phyloP scores from a whole-genome alignment of 768 basidiomycete species.

The Cystobasidium tubakii region DNA sequence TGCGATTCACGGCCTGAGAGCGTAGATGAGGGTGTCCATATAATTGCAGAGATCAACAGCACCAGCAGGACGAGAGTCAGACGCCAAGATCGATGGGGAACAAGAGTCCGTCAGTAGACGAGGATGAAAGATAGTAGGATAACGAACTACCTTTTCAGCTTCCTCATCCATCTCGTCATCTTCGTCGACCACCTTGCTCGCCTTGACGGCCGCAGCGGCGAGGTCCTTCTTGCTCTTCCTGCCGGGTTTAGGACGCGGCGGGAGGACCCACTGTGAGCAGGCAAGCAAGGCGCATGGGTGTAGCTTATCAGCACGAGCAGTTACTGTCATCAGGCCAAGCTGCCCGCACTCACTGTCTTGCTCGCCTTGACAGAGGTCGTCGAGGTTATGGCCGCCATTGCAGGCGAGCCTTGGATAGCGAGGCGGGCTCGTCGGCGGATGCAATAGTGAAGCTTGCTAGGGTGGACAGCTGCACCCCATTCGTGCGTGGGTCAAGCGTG shows the following conservation, averaged over 20 bases:
- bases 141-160: slow-evolving; percentile 25
- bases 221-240: slow-evolving; percentile 37
- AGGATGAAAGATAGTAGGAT: no score
- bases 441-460: not conserved
- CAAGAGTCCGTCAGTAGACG: no score
- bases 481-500: no score
- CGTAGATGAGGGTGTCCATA: not conserved
- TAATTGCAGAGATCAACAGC: not conserved
- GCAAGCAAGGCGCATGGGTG: not conserved
- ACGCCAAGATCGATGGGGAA: no score
- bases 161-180: slow-evolving; percentile 26
- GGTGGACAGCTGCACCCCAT: not conserved
- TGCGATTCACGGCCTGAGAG: slow-evolving; percentile 14
- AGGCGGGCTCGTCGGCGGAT: not conserved
- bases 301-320: not conserved
- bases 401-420: not conserved
- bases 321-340: no score
- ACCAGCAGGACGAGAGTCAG: not conserved
- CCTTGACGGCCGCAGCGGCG: slow-evolving; percentile 8
- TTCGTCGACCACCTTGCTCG: not conserved
- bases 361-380: slow-evolving; percentile 22
- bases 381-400: not conserved
- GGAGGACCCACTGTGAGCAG: slow-evolving; percentile 38
- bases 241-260: slow-evolving; percentile 38
- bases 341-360: slow-evolving; percentile 26